Conservation (phyloP, 345 rosid species). For the Carallia pectinifolia region DNA sequence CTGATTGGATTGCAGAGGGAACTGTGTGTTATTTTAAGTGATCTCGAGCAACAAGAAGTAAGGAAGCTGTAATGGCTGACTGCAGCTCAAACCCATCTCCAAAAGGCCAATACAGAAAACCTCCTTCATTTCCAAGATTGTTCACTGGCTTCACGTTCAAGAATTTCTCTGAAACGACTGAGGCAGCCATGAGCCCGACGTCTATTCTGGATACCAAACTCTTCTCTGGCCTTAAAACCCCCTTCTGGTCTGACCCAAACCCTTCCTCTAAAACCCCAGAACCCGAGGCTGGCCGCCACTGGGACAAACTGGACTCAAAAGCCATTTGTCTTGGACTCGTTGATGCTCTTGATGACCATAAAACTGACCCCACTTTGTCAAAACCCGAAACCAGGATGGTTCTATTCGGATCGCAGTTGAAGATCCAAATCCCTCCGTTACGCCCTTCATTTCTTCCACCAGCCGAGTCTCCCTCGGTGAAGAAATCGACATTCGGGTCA, state of each 20-base stretch:
- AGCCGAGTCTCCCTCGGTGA: conserved; percentile 30
- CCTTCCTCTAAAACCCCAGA: conserved; percentile 38
- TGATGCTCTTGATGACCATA: conserved; percentile 53
- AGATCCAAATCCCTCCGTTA: conserved; percentile 69
- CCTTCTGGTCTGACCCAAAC: conserved; percentile 50
- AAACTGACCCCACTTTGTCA: conserved; percentile 31
- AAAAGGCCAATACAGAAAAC: conserved; percentile 39
- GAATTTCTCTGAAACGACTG: conserved; percentile 48
- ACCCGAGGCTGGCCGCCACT: conserved; percentile 32
- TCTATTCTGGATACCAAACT: conserved; percentile 82
- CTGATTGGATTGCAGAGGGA: conserved; percentile 21
- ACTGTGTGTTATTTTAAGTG: neutral
- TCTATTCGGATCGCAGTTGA: conserved; percentile 75
- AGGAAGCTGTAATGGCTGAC: conserved; percentile 55
- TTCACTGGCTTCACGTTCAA: conserved; percentile 57
- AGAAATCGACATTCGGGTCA: conserved; percentile 31
- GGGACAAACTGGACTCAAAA: conserved; percentile 52
- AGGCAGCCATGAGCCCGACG: conserved; percentile 69
- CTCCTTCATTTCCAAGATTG: conserved; percentile 61
- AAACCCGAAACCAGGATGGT: conserved; percentile 53
- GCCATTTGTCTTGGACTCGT: conserved; percentile 69
- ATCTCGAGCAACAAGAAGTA: conserved; percentile 23
- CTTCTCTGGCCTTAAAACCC: conserved; percentile 59
- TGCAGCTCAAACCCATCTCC: conserved; percentile 33
- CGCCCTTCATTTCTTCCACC: conserved; percentile 31